Percentiles rank a stretch among this genome's conserved stretches.
Evolutionary conservation across 768 basidiomycete genomes (phyloP).

Genomic region (Mrakia hoshinonis): DNA sequence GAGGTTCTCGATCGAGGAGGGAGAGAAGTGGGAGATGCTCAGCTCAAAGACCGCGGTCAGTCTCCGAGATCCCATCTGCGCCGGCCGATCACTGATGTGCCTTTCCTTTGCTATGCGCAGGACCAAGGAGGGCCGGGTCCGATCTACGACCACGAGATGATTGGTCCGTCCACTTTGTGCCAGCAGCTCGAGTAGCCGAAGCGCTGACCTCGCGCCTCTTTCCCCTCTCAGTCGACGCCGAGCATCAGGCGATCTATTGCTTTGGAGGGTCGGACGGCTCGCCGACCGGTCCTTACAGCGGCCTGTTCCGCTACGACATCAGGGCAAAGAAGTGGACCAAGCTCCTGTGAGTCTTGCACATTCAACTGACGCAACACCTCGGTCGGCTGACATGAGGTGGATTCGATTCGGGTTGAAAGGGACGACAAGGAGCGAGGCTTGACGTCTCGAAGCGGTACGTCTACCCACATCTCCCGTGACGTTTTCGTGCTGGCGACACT

Average conservation of each 20-base stretch:
- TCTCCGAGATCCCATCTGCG: background rate
- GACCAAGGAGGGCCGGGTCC: slow-evolving; percentile 12
- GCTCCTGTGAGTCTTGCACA: slow-evolving; percentile 15
- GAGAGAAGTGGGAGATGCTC: slow-evolving; percentile 13
- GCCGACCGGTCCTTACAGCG: background rate
- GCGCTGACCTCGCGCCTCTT: background rate
- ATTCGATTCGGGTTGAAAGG: no score
- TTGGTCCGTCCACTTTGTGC: background rate
- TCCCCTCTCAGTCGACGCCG: background rate
- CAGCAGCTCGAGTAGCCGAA: no score
- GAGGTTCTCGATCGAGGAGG: slow-evolving; percentile 11
- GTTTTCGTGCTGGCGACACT: background rate
- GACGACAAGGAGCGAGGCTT: slow-evolving; percentile 3
- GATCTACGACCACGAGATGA: slow-evolving; percentile 27
- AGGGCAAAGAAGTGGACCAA: background rate
- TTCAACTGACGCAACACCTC: no score
- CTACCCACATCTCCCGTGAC: no score
- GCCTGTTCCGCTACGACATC: slow-evolving; percentile 21
- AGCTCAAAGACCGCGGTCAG: slow-evolving; percentile 9
- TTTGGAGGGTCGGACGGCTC: slow-evolving; percentile 12
- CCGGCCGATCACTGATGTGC: background rate
- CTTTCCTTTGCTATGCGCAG: background rate
- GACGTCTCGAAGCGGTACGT: slow-evolving; percentile 10
- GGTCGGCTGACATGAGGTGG: no score
- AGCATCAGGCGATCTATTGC: slow-evolving; percentile 4